phyloP scores from a whole-genome alignment of 2,329 filamentous ascomycete genomes.

The Neofusicoccum ribis region DNA sequence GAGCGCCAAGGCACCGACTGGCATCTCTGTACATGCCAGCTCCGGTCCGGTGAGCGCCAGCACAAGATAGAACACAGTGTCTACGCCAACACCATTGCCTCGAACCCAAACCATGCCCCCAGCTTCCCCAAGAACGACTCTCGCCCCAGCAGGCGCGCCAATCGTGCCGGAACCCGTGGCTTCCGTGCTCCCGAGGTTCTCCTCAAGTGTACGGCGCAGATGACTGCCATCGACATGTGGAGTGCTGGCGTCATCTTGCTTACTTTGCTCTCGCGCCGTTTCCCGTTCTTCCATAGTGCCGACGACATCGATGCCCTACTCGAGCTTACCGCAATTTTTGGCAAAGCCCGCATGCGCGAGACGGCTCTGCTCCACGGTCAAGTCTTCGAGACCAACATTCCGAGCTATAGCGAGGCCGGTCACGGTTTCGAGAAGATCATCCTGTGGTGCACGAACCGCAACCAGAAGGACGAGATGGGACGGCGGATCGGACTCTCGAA shows the following conservation, averaged over 20 bases:
- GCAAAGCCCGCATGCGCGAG: conserved; percentile 76
- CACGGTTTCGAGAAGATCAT: conserved; percentile 92
- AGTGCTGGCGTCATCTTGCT: conserved; percentile 94
- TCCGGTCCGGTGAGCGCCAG: conserved; percentile 63
- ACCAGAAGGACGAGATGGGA: conserved; percentile 56
- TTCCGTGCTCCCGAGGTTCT: conserved; percentile 96
- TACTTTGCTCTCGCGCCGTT: conserved; percentile 88
- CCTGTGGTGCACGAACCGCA: conserved; percentile 86
- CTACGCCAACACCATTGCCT: conserved; percentile 56
- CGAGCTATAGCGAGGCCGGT: conserved; percentile 81
- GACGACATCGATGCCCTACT: conserved; percentile 98
- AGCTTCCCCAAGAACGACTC: conserved; percentile 90
- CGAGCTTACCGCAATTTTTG: conserved; percentile 95
- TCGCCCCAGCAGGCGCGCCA: conserved; percentile 83
- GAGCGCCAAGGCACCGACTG: conserved; percentile 71
- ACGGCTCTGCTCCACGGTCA: conserved; percentile 84
- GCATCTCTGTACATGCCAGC: conserved; percentile 80
- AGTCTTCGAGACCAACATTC: conserved; percentile 89
- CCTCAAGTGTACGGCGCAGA: conserved; percentile 95
- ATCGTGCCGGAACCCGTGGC: conserved; percentile 89
- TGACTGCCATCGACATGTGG: conserved; percentile 92
- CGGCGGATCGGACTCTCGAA: conserved; percentile 53
- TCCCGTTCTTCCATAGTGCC: conserved; percentile 98
- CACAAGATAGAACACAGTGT: conserved; percentile 55
- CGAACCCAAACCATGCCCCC: conserved; percentile 37